phyloP scores from a whole-genome alignment of 306 rosid species.

The Cicer arietinum region DNA sequence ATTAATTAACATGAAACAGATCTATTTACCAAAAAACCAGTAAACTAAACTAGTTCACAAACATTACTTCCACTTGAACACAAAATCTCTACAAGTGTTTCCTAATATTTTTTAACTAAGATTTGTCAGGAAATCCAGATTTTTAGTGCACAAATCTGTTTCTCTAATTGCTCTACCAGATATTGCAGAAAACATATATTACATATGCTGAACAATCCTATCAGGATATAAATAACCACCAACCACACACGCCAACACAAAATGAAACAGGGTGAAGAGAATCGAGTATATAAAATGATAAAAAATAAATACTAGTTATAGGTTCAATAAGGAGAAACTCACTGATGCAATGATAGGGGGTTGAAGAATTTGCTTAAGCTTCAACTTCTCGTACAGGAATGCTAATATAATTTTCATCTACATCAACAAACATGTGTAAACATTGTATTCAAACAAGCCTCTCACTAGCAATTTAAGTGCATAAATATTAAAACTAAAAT shows the following conservation, averaged over 20 bases:
- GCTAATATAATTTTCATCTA: constrained; percentile 59
- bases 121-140: too few relatives aligned
- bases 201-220: neutral
- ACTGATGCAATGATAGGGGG: constrained; percentile 99
- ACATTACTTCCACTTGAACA: too few relatives aligned
- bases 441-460: constrained; percentile 17
- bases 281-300: constrained; percentile 7
- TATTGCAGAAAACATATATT: neutral
- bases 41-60: too few relatives aligned
- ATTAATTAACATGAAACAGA: too few relatives aligned
- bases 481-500: constrained; percentile 18
- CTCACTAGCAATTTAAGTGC: constrained; percentile 5
- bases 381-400: constrained; percentile 74
- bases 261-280: constrained; percentile 15
- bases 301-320: neutral
- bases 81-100: too few relatives aligned
- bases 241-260: neutral
- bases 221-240: constrained; percentile 12
- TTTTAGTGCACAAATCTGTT: too few relatives aligned
- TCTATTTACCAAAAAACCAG: too few relatives aligned
- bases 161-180: too few relatives aligned
- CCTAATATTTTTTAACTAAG: too few relatives aligned
- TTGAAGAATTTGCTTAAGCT: constrained; percentile 89
- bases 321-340: constrained; percentile 50
- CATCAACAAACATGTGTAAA: constrained; percentile 44